Percentiles rank a stretch among this genome's conserved stretches.
Conservation (phyloP, 176 grass and related monocot species). For the Zoysia japonica region DNA sequence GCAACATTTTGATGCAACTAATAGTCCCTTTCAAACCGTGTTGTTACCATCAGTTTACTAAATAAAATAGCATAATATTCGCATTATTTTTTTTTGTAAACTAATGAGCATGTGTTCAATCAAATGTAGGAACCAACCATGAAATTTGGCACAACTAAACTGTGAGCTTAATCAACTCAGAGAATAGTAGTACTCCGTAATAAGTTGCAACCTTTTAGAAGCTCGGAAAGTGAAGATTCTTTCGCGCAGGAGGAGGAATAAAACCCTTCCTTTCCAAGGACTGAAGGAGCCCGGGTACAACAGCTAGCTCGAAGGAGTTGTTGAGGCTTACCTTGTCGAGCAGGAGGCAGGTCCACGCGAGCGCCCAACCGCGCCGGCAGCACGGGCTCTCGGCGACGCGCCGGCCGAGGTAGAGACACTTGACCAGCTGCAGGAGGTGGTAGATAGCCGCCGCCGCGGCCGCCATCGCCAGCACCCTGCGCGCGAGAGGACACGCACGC, state of each 20-base stretch:
- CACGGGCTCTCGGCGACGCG: constrained; percentile 28
- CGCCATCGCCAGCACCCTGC: constrained; percentile 46
- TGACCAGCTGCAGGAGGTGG: constrained; percentile 80
- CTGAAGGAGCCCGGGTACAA: neutral
- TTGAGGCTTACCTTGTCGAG: constrained; percentile 67
- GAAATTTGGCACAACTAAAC: no score
- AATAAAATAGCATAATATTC: neutral
- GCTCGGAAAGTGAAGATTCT: neutral
- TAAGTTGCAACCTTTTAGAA: no score
- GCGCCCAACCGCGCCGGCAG: constrained; percentile 35
- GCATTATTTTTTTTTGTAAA: neutral
- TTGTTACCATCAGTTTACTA: neutral
- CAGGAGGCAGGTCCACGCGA: constrained; percentile 68
- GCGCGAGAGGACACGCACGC: neutral
- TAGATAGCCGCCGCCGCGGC: constrained; percentile 56
- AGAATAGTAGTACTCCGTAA: no score
- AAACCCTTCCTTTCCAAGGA: neutral
- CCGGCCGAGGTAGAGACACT: constrained; percentile 53
- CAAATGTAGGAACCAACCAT: no score
- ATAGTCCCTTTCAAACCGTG: neutral
- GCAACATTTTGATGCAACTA: no score
- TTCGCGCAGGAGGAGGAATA: neutral
- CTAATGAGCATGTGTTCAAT: no score
- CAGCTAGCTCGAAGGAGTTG: neutral
- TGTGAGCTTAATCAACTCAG: neutral